A percentile compares a stretch with the other conserved stretches of the same genome.
These are phyloP conservation scores for Curvularia sp. DNA, from an alignment of 2,329 filamentous ascomycete species.

Conservation along the genomic window DNA sequence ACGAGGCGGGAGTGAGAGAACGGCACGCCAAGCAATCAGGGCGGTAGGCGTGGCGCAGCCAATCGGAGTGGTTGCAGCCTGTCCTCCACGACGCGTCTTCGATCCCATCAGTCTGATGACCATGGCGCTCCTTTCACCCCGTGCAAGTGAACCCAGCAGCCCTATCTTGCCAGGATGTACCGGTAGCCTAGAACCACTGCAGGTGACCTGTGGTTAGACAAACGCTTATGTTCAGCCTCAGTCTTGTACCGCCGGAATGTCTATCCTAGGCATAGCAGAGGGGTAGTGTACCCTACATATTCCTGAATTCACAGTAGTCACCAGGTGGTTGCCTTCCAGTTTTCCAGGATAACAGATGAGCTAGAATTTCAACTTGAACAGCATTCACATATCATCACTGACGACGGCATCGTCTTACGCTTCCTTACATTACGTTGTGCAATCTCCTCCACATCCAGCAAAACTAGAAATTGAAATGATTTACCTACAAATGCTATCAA, in stretches of 20 bases:
- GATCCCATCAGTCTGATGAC: not conserved
- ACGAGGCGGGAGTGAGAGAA: slow-evolving; percentile 24
- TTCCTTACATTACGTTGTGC: not conserved
- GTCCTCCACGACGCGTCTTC: not conserved
- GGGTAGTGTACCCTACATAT: not conserved
- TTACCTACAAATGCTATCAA: too few relatives aligned
- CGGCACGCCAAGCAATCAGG: slow-evolving; percentile 19
- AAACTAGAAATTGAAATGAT: too few relatives aligned
- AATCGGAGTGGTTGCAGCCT: not conserved
- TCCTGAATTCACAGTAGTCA: too few relatives aligned
- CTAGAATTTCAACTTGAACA: not conserved
- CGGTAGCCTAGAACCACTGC: not conserved
- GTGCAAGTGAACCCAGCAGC: not conserved
- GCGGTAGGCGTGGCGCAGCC: slow-evolving; percentile 2
- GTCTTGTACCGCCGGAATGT: not conserved
- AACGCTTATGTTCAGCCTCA: not conserved
- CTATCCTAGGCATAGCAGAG: not conserved
- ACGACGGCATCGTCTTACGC: not conserved
- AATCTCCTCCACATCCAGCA: not conserved
- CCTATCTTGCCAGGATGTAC: not conserved
- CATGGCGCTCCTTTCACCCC: not conserved
- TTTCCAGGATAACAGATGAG: not conserved
- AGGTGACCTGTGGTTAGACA: not conserved
- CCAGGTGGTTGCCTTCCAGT: not conserved
- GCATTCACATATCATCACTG: not conserved